phyloP scores from a whole-genome alignment of 208 protist genomes.

The Leishmania major region DNA sequence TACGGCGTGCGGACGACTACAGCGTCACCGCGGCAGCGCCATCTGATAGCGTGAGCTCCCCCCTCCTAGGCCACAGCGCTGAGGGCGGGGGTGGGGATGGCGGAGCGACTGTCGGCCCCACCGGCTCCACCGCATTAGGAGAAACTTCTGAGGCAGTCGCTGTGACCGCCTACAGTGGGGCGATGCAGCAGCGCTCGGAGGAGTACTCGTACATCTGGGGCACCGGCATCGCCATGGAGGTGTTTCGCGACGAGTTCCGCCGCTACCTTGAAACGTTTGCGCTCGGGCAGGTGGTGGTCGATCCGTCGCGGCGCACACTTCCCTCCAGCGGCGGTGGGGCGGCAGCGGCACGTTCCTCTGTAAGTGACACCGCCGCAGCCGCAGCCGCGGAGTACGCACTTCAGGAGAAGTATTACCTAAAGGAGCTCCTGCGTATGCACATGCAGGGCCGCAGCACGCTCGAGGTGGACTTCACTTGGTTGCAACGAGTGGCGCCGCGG shows the following conservation, averaged over 20 bases:
- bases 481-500: constrained; percentile 43
- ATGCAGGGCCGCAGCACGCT: constrained; percentile 70
- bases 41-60: not conserved
- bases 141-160: not conserved
- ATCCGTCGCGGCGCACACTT: constrained; percentile 3
- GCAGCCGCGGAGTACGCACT: constrained; percentile 4
- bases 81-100: not conserved
- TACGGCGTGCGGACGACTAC: not conserved
- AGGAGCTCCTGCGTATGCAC: constrained; percentile 75
- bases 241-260: constrained; percentile 78
- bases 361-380: not conserved
- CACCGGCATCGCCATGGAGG: constrained; percentile 86
- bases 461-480: constrained; percentile 76
- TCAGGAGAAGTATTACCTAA: constrained; percentile 65
- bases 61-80: not conserved
- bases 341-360: not conserved
- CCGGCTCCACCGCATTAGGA: not conserved
- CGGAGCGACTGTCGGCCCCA: not conserved
- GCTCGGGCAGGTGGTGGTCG: constrained; percentile 17
- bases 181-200: constrained; percentile 49
- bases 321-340: not conserved
- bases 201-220: constrained; percentile 92
- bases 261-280: constrained; percentile 81
- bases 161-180: constrained; percentile 6
- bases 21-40: not conserved